Evolutionary conservation across 352 stramenopile genomes (phyloP).

Genomic region (Plasmopara halstedii): DNA sequence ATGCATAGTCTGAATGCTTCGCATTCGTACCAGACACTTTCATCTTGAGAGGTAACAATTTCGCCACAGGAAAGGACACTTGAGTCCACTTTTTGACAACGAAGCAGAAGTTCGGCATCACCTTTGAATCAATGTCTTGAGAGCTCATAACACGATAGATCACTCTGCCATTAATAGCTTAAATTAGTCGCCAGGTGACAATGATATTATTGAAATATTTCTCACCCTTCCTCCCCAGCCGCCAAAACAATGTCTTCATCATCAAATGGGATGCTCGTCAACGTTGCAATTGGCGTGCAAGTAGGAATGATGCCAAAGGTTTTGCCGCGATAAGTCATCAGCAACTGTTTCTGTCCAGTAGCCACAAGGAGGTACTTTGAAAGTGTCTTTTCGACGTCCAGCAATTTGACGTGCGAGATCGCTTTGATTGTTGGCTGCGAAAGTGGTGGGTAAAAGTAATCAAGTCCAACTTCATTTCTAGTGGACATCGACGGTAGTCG

Average conservation of each 20-base stretch:
- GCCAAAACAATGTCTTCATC: constrained; percentile 33
- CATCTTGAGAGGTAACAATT: constrained; percentile 22
- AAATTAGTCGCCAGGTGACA: too few species aligned
- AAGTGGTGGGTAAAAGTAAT: constrained; percentile 27
- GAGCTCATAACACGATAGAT: constrained; percentile 35
- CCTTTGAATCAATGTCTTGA: constrained; percentile 13
- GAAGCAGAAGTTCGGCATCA: constrained; percentile 26
- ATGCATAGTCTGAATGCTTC: constrained; percentile 14
- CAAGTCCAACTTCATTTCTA: constrained; percentile 1
- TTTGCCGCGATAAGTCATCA: constrained; percentile 34
- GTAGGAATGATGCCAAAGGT: constrained; percentile 24
- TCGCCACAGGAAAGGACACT: constrained; percentile 34
- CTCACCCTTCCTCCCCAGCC: constrained; percentile 43
- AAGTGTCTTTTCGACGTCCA: constrained; percentile 44
- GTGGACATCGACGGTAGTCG: constrained; percentile 5
- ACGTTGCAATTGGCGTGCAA: constrained; percentile 20
- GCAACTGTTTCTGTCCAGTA: constrained; percentile 35
- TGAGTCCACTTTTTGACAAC: constrained; percentile 26
- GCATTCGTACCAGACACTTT: neutral
- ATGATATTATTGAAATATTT: neutral
- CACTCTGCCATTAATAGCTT: constrained; percentile 30
- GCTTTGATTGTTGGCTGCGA: constrained; percentile 25
- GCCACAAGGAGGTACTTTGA: constrained; percentile 44
- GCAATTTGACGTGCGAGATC: constrained; percentile 24
- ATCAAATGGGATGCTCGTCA: constrained; percentile 16